Evolutionary conservation across 257 asterid species (phyloP).

Genomic region (Sherardia arvensis): DNA sequence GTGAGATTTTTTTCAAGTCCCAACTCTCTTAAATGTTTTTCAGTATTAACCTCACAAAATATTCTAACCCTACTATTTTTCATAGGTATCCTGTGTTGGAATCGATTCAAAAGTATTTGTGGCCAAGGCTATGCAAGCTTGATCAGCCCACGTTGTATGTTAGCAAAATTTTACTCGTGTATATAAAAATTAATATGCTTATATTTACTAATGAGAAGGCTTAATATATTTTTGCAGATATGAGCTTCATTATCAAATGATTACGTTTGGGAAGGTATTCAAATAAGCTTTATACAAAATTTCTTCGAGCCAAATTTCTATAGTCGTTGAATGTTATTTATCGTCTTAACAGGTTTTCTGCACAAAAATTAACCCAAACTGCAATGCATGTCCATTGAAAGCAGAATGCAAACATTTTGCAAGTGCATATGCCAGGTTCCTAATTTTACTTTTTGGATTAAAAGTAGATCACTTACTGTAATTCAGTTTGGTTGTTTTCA

Average conservation of each 20-base stretch:
- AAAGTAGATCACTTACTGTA: not conserved
- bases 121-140: conserved; percentile 61
- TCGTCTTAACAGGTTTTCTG: conserved; percentile 33
- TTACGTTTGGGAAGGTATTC: conserved; percentile 48
- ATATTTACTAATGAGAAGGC: conserved; percentile 11
- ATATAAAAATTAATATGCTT: not conserved
- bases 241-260: not conserved
- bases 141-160: conserved; percentile 41
- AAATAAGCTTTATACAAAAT: conserved; percentile 1
- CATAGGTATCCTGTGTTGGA: conserved; percentile 45
- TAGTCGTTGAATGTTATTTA: not conserved
- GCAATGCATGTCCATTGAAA: no score
- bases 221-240: not conserved
- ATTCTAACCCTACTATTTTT: conserved; percentile 7
- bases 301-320: not conserved
- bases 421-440: conserved; percentile 48
- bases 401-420: conserved; percentile 58
- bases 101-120: conserved; percentile 39
- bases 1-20: conserved; percentile 46
- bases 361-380: conserved; percentile 45
- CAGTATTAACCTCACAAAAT: conserved; percentile 5
- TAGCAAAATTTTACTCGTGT: not conserved
- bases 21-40: not conserved
- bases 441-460: not conserved
- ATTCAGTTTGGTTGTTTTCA: not conserved